Conservation (phyloP, 2,329 filamentous ascomycete species). For the Trichoderma sp. region DNA sequence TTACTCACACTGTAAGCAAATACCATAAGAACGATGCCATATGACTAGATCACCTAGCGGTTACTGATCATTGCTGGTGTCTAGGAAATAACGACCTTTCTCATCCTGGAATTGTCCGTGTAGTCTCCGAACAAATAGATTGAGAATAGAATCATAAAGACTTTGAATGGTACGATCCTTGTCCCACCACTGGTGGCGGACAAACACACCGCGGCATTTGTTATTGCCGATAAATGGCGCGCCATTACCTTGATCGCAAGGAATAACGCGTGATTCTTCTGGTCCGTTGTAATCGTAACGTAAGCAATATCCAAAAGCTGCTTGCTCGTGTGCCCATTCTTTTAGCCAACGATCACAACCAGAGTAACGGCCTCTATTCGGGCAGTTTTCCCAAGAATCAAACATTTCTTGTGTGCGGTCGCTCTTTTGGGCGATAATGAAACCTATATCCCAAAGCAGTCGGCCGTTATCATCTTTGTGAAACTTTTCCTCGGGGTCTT, state of each 20-base stretch:
- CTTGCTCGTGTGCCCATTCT: not conserved
- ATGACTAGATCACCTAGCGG: not conserved
- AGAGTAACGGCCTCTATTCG: not conserved
- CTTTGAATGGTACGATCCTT: not conserved
- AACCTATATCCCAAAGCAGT: not conserved
- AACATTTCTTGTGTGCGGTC: not conserved
- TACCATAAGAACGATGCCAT: not conserved
- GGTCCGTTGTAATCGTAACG: not conserved
- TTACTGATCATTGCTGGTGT: not conserved
- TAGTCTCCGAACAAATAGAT: not conserved
- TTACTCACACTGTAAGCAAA: not conserved
- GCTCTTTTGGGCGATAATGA: not conserved
- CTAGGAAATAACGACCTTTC: not conserved
- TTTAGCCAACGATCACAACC: not conserved
- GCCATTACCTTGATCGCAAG: not conserved
- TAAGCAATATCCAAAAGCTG: not conserved
- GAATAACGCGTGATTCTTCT: not conserved
- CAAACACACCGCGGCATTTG: not conserved
- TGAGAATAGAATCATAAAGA: not conserved
- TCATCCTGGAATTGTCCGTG: not conserved
- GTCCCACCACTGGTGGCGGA: not conserved
- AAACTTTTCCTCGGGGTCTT: constrained; percentile 39
- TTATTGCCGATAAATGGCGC: not conserved
- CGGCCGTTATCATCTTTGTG: constrained; percentile 35
- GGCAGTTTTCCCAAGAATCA: not conserved